These are phyloP conservation scores for Akanthomyces lecanii DNA, from an alignment of 2,329 filamentous ascomycete genomes.

Conservation along the genomic window DNA sequence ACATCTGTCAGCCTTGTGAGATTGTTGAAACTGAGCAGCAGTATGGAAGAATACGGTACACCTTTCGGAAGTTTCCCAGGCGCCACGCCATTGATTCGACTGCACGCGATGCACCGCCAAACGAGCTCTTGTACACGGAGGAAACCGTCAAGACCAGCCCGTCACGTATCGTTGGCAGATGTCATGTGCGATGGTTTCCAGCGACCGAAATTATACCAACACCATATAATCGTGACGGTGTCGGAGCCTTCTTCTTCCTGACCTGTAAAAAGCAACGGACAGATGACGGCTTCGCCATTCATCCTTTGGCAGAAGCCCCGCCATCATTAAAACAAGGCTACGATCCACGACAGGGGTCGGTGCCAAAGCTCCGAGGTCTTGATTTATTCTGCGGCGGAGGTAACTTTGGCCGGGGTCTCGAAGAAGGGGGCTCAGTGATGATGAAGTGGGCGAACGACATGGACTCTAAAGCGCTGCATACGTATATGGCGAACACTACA, in stretches of 20 bases:
- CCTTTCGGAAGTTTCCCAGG: conserved; percentile 51
- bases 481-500: conserved; percentile 64
- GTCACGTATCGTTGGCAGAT: conserved; percentile 48
- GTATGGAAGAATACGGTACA: conserved; percentile 27
- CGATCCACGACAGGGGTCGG: conserved; percentile 34
- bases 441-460: conserved; percentile 68
- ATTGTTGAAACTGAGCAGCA: conserved; percentile 40
- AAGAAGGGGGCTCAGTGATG: conserved; percentile 63
- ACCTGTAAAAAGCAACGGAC: conserved; percentile 33
- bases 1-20: conserved; percentile 56
- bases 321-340: conserved; percentile 50
- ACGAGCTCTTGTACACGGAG: conserved; percentile 57
- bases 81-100: conserved; percentile 37
- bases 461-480: conserved; percentile 60
- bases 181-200: conserved; percentile 55
- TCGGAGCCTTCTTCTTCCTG: conserved; percentile 63
- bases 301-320: conserved; percentile 34
- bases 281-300: conserved; percentile 11
- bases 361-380: conserved; percentile 51
- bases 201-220: conserved; percentile 44
- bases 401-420: conserved; percentile 70
- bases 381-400: conserved; percentile 77
- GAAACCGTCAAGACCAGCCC: conserved; percentile 35
- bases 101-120: conserved; percentile 36
- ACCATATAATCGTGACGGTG: conserved; percentile 63